Base-by-base conservation (phyloP, 2,329 filamentous ascomycete genomes). In the Tolypocladium guangdongense region DNA sequence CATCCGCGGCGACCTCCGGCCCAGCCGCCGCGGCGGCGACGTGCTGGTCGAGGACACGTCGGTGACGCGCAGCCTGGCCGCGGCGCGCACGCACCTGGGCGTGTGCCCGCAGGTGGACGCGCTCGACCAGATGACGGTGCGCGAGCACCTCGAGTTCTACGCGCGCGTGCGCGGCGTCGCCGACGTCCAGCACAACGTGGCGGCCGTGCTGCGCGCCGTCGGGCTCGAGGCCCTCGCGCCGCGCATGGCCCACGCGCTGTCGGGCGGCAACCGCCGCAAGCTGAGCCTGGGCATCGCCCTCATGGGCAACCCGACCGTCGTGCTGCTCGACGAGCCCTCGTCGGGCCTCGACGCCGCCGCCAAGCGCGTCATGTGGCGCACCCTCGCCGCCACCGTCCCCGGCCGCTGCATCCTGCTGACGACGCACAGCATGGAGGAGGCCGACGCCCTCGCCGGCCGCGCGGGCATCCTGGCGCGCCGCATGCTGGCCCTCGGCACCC, bases 371-470 rank as follows among this genome's bases (percentile, higher is more conserved):
- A 95, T 97, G 88, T 96, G 92, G 92, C 82, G 82, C 54, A 95
- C 90, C 0, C 76, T 96, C 1, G 81, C 82, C 4, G 78, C 83
- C 1, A 84, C 91, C 4, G 84, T 86, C 0, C 80, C 83, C 0
- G 90, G 90, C 0, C 81, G 91, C n/a, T 88, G 86, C 0, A 81
- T 96, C 18, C 76, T 97, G 2, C 78, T 97, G 20, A 96, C 92
- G 0, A 96, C 92, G 0, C 92, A 97, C 68, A 88, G 83, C 49
- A 96, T 96, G 90, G 91, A 96, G 67, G 92, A 96, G 70, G 92
- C 91, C 0, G 90, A 95, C 63, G 90, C 90, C 1, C 76, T 97
- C 2, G 91, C 91, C 0, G 83, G 83, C 33, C 80, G 90, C 1
- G 90, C 87, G 0, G 92, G 90, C 14, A 96, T 97, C 59, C 83